These are phyloP conservation scores for Westerdykella sp. DNA, from an alignment of 2,329 filamentous ascomycete species.

Conservation along the genomic window DNA sequence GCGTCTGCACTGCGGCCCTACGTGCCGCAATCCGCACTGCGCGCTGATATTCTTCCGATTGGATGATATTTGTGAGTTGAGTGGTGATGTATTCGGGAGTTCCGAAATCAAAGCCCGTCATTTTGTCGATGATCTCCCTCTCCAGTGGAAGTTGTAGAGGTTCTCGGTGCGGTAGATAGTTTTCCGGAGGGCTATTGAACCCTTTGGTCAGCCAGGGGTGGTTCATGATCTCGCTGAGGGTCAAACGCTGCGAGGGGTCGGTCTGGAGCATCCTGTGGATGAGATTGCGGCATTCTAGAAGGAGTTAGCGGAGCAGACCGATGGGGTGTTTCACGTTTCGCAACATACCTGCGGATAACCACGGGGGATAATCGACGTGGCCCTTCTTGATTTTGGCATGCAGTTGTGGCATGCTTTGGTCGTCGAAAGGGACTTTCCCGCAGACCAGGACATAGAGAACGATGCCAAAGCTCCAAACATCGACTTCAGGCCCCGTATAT, in stretches of 20 bases:
- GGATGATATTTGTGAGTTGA: slow-evolving; percentile 78
- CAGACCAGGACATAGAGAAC: slow-evolving; percentile 96
- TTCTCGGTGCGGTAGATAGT: slow-evolving; percentile 76
- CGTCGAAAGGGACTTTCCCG: slow-evolving; percentile 96
- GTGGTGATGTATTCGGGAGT: slow-evolving; percentile 73
- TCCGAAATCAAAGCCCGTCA: slow-evolving; percentile 98
- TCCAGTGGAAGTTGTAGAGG: slow-evolving; percentile 82
- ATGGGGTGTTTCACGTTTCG: background rate
- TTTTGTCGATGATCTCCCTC: slow-evolving; percentile 74
- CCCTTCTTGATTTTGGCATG: slow-evolving; percentile 99
- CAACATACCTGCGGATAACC: slow-evolving; percentile 75
- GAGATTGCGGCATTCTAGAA: slow-evolving; percentile 80
- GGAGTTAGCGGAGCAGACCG: slow-evolving; percentile 4
- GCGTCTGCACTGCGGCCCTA: slow-evolving; percentile 54
- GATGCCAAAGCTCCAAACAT: slow-evolving; percentile 98
- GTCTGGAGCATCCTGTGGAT: slow-evolving; percentile 95
- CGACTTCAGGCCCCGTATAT: slow-evolving; percentile 93
- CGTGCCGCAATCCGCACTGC: slow-evolving; percentile 66
- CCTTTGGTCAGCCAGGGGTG: slow-evolving; percentile 97
- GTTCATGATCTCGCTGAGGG: slow-evolving; percentile 82
- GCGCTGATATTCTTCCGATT: slow-evolving; percentile 89
- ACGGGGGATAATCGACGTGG: slow-evolving; percentile 88
- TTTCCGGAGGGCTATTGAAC: slow-evolving; percentile 79
- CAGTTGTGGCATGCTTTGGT: slow-evolving; percentile 97
- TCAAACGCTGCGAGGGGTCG: slow-evolving; percentile 80